These are phyloP conservation scores for Larix sibirica DNA, from an alignment of 83 land plant species.

Conservation along the genomic window DNA sequence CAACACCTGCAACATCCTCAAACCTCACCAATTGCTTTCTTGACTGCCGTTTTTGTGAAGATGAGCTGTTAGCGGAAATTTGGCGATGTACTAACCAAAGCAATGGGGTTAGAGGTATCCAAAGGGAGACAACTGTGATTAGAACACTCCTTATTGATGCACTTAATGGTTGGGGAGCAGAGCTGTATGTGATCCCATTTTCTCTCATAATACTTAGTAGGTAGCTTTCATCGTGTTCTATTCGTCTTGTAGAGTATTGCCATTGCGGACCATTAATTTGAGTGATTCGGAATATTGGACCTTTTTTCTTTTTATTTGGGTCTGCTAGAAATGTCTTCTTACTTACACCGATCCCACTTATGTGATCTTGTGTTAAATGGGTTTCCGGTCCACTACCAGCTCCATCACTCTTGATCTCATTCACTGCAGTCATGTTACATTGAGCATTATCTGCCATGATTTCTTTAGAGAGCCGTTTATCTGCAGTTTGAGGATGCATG, in stretches of 20 bases:
- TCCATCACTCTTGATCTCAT: neutral
- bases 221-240: conserved; percentile 82
- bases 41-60: conserved; percentile 64
- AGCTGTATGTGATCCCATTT: conserved; percentile 74
- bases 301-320: neutral
- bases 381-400: neutral
- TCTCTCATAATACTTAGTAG: conserved; percentile 87
- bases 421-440: neutral
- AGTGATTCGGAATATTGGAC: neutral
- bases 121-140: conserved; percentile 67
- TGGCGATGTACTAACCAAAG: conserved; percentile 88
- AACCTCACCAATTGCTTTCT: conserved; percentile 63
- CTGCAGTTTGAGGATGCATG: conserved; percentile 9
- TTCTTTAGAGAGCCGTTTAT: conserved; percentile 18
- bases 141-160: conserved; percentile 50
- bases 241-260: conserved; percentile 74
- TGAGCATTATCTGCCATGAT: neutral
- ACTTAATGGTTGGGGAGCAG: conserved; percentile 83
- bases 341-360: conserved; percentile 5
- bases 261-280: conserved; percentile 38
- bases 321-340: neutral
- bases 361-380: conserved; percentile 7
- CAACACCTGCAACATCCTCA: conserved; percentile 98
- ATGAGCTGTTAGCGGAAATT: conserved; percentile 63
- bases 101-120: conserved; percentile 92